Conservation (phyloP, 208 protist genomes). For the Crithidia acanthocephali region DNA sequence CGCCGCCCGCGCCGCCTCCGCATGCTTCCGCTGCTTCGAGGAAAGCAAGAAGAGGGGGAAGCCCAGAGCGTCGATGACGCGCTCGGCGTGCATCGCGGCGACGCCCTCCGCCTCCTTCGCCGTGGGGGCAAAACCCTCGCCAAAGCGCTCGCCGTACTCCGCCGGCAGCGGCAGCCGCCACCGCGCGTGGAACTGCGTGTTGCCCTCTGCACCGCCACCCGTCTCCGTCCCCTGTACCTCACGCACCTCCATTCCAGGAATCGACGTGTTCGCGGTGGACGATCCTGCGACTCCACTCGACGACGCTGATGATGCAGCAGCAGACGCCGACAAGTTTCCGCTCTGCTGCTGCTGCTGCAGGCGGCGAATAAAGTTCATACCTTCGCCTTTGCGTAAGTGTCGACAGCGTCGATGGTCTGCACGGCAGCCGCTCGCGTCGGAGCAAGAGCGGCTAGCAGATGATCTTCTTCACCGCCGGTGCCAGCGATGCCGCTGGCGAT, state of each 20-base stretch:
- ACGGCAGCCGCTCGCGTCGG: conserved; percentile 12
- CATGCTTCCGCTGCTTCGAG: conserved; percentile 82
- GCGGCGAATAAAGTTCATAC: conserved; percentile 70
- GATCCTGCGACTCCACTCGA: neutral
- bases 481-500: neutral
- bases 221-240: conserved; percentile 49
- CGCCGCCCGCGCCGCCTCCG: conserved; percentile 57
- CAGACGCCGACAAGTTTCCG: neutral
- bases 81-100: conserved; percentile 88
- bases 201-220: neutral
- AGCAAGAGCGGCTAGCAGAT: neutral
- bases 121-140: conserved; percentile 74
- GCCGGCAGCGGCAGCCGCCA: conserved; percentile 69
- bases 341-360: conserved; percentile 12
- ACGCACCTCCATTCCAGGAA: conserved; percentile 44
- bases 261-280: neutral
- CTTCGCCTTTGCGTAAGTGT: conserved; percentile 76
- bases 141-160: conserved; percentile 72
- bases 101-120: conserved; percentile 78
- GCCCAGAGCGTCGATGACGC: conserved; percentile 81
- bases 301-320: neutral
- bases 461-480: neutral
- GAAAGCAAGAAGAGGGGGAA: conserved; percentile 81
- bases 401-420: conserved; percentile 51
- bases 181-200: conserved; percentile 61